These are phyloP conservation scores for Nidula microcarpa DNA, from an alignment of 768 basidiomycete species.

Conservation along the genomic window DNA sequence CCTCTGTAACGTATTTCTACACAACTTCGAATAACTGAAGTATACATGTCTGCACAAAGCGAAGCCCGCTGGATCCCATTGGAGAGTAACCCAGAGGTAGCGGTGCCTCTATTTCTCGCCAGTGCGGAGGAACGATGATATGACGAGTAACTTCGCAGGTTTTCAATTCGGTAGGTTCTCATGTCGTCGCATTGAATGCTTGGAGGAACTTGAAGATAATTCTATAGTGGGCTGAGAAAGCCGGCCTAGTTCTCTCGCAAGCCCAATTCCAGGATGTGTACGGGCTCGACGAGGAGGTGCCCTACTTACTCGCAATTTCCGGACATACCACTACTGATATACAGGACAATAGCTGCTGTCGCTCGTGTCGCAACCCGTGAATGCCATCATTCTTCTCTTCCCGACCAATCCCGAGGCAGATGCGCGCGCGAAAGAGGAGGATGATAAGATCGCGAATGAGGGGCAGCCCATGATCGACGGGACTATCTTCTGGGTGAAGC, in stretches of 20 bases:
- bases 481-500: constrained; percentile 83
- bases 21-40: too few species aligned
- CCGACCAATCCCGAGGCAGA: constrained; percentile 56
- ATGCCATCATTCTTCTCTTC: constrained; percentile 85
- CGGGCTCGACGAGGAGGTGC: constrained; percentile 66
- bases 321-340: background rate
- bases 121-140: background rate
- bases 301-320: constrained; percentile 5
- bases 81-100: constrained; percentile 64
- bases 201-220: background rate
- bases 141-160: constrained; percentile 26
- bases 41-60: background rate
- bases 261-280: constrained; percentile 68
- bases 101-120: background rate
- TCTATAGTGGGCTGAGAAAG: constrained; percentile 64
- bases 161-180: constrained; percentile 38
- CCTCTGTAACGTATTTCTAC: too few species aligned
- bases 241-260: constrained; percentile 51
- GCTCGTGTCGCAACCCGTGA: constrained; percentile 70
- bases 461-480: constrained; percentile 50
- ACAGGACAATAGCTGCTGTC: constrained; percentile 50
- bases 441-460: constrained; percentile 44
- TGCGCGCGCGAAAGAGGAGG: constrained; percentile 52
- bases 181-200: background rate
- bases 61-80: constrained; percentile 67